phyloP scores from a whole-genome alignment of 2,329 filamentous ascomycete genomes.

The Rutstroemia sp. region DNA sequence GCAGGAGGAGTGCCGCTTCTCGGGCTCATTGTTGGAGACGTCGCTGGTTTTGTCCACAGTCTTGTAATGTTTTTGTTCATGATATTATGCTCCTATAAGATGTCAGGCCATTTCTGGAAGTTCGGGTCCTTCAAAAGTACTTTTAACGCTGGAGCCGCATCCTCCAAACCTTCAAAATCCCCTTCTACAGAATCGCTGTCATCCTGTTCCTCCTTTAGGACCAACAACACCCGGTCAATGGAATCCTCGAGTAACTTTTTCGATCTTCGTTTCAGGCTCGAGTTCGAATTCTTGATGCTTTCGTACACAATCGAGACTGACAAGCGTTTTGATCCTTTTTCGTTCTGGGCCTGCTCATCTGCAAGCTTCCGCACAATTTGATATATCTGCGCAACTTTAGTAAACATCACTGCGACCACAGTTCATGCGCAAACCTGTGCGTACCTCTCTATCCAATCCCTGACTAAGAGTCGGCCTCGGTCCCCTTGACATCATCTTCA shows the following conservation, averaged over 20 bases:
- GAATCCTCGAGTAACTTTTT: slow-evolving; percentile 78
- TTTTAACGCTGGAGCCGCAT: slow-evolving; percentile 23
- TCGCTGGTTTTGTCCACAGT: slow-evolving; percentile 42
- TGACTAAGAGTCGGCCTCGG: slow-evolving; percentile 41
- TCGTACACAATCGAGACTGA: slow-evolving; percentile 63
- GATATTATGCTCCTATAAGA: slow-evolving; percentile 44
- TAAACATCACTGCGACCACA: not conserved
- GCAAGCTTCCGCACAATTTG: slow-evolving; percentile 71
- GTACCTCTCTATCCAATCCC: slow-evolving; percentile 56
- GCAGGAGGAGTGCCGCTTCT: slow-evolving; percentile 17
- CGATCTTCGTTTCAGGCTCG: slow-evolving; percentile 72
- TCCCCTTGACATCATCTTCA: slow-evolving; percentile 29
- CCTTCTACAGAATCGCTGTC: slow-evolving; percentile 42
- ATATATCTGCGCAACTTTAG: slow-evolving; percentile 48
- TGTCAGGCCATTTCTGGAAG: not conserved
- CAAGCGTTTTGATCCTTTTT: slow-evolving; percentile 40
- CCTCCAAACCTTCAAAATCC: slow-evolving; percentile 42
- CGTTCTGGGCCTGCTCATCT: slow-evolving; percentile 52
- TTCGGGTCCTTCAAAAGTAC: slow-evolving; percentile 12
- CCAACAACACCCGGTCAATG: slow-evolving; percentile 72
- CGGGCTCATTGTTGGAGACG: slow-evolving; percentile 19
- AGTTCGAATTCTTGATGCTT: slow-evolving; percentile 77
- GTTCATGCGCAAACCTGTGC: slow-evolving; percentile 27
- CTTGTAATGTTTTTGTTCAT: slow-evolving; percentile 60
- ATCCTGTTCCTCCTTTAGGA: slow-evolving; percentile 49